phyloP scores from a whole-genome alignment of 441 rosid genomes.

The Melastoma candidum region DNA sequence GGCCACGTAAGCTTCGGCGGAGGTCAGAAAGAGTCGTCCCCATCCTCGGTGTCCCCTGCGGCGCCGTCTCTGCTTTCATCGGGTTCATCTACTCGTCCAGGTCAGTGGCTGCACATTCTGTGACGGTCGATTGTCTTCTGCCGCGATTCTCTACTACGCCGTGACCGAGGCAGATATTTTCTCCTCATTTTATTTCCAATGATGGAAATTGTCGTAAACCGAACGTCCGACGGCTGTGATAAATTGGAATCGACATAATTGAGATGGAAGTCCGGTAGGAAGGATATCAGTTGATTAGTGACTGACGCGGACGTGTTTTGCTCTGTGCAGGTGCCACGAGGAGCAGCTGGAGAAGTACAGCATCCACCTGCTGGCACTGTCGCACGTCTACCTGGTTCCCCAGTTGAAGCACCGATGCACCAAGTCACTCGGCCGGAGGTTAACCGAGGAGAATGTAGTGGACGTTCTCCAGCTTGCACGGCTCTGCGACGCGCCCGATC shows the following conservation, averaged over 20 bases:
- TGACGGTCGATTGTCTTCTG: background rate
- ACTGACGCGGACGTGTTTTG: background rate
- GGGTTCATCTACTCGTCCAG: slow-evolving; percentile 39
- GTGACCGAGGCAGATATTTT: too few species aligned
- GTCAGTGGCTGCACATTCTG: background rate
- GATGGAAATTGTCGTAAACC: too few species aligned
- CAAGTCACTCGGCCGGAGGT: slow-evolving; percentile 31
- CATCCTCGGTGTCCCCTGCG: slow-evolving; percentile 72
- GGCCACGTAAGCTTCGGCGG: slow-evolving; percentile 42
- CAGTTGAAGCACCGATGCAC: slow-evolving; percentile 59
- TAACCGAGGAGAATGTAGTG: slow-evolving; percentile 58
- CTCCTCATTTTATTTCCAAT: too few species aligned
- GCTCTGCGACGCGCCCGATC: slow-evolving; percentile 78
- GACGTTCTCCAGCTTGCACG: slow-evolving; percentile 71
- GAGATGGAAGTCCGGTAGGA: background rate
- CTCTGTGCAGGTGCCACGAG: slow-evolving; percentile 38
- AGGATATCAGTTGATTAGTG: background rate
- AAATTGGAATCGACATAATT: too few species aligned
- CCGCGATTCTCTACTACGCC: too few species aligned
- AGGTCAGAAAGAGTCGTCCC: slow-evolving; percentile 46
- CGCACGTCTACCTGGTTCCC: slow-evolving; percentile 68
- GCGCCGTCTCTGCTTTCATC: slow-evolving; percentile 60
- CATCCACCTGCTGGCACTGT: slow-evolving; percentile 63
- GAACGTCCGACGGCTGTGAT: too few species aligned
- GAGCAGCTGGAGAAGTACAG: slow-evolving; percentile 57